Base-by-base conservation (phyloP, 78 protist species). In the Paulinella micropora region DNA sequence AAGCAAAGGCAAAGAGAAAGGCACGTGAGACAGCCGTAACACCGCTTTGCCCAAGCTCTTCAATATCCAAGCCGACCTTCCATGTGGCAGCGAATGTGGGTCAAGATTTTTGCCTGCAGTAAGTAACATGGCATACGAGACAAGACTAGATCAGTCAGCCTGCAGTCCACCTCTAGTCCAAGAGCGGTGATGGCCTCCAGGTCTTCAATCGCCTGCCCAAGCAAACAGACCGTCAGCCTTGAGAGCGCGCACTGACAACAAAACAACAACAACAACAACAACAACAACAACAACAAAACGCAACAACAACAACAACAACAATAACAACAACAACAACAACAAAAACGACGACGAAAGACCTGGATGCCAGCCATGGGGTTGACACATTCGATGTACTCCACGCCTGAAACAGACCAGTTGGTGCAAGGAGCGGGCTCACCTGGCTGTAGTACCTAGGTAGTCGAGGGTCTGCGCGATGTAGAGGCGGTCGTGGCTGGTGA, bases 51-150 rank as follows among this genome's bases (percentile, higher is more conserved):
- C n/a, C n/a, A n/a, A n/a, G n/a, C n/a, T n/a, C n/a, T n/a, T n/a
- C n/a, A n/a, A n/a, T n/a, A n/a, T n/a, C n/a, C n/a, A n/a, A n/a
- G n/a, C n/a, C n/a, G n/a, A n/a, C n/a, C n/a, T n/a, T n/a, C 36
- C 92, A 94, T 92, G 90, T 94, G 92, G 77, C 95, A 94, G 9
- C 95, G 92, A 26, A 90, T 90, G 94, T 94, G 95, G 40, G 91
- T 88, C 41, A 94, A 34, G n/a, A 92, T 77, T 88, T 90, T 88
- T 0, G 90, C n/a, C 0, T 28, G 9, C 34, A 51, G 31, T 36
- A 89, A 9, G 79, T 31, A 87, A 4, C 37, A 26, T 34, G n/a
- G 15, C 28, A 3, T 9, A 87, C 4, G n/a, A n/a, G n/a, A n/a
- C n/a, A n/a, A n/a, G n/a, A n/a, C n/a, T n/a, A n/a, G n/a, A n/a